These are phyloP conservation scores for Casaregolazyma suthepensis DNA, from an alignment of 1,139 yeast species.

Conservation along the genomic window DNA sequence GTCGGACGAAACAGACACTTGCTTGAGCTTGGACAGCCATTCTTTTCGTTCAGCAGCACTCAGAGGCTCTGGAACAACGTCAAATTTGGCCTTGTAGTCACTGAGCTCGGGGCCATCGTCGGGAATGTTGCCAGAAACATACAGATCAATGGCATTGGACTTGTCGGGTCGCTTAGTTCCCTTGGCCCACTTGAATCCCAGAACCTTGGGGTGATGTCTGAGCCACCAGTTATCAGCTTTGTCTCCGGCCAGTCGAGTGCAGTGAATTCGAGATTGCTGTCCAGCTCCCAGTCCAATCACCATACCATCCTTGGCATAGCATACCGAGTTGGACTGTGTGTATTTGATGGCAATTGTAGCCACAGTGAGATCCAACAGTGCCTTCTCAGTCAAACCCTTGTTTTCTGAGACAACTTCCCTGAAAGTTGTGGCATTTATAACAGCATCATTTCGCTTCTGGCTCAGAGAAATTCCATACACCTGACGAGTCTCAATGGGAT, in stretches of 20 bases:
- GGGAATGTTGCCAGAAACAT: conserved; percentile 87
- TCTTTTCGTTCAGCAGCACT: conserved; percentile 78
- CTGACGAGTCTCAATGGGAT: conserved; percentile 77
- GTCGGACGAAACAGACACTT: conserved; percentile 91
- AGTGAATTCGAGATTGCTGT: conserved; percentile 97
- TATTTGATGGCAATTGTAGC: conserved; percentile 96
- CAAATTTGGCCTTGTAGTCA: conserved; percentile 88
- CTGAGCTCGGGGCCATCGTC: conserved; percentile 85
- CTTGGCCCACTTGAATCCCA: conserved; percentile 93
- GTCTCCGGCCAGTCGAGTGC: conserved; percentile 98
- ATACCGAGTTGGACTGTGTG: conserved; percentile 96
- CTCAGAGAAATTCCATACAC: conserved; percentile 93
- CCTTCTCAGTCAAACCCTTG: conserved; percentile 85
- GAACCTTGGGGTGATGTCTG: conserved; percentile 93
- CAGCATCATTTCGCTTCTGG: conserved; percentile 97
- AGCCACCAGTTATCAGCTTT: conserved; percentile 99
- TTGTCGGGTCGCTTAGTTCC: conserved; percentile 98
- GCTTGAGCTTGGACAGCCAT: conserved; percentile 72
- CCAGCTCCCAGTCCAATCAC: conserved; percentile 98
- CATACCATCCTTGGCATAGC: conserved; percentile 98
- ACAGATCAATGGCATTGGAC: conserved; percentile 94
- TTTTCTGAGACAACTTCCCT: conserved; percentile 85
- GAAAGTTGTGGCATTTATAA: conserved; percentile 80
- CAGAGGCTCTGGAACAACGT: conserved; percentile 72
- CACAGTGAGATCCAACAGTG: conserved; percentile 84